Conservation (phyloP, 176 grass and related monocot genomes). For the Lolium multiflorum region DNA sequence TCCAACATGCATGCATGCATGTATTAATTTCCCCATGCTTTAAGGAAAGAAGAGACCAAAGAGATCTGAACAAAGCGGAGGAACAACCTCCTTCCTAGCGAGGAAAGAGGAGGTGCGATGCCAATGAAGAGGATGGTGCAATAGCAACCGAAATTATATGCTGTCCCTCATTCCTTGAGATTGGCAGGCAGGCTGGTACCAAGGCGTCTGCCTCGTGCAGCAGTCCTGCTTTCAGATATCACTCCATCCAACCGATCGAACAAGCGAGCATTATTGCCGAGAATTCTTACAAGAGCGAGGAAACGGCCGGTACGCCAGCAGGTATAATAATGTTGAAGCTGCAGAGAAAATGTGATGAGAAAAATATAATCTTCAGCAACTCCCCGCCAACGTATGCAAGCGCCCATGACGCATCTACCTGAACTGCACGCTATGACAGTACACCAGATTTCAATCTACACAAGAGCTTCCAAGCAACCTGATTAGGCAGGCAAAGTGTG, state of each 20-base stretch:
- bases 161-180: background rate
- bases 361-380: background rate
- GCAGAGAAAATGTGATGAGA: background rate
- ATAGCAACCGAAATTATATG: constrained; percentile 44
- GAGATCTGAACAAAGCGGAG: constrained; percentile 62
- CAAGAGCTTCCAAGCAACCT: constrained; percentile 24
- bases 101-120: constrained; percentile 40
- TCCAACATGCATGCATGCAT: background rate
- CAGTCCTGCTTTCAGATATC: constrained; percentile 37
- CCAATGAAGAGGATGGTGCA: constrained; percentile 23
- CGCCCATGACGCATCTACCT: constrained; percentile 23
- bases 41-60: constrained; percentile 69
- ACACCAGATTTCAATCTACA: constrained; percentile 29
- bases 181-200: constrained; percentile 49
- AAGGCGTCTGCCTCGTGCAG: constrained; percentile 40
- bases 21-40: constrained; percentile 67
- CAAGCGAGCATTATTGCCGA: constrained; percentile 41
- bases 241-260: constrained; percentile 44
- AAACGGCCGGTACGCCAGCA: constrained; percentile 1
- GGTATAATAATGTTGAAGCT: background rate
- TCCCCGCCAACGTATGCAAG: constrained; percentile 10
- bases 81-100: constrained; percentile 31
- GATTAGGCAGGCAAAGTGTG: constrained; percentile 28
- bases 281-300: constrained; percentile 43
- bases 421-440: constrained; percentile 41